Base-by-base conservation (phyloP, 164 flowering plant genomes). In the Cinnamomum micranthum region DNA sequence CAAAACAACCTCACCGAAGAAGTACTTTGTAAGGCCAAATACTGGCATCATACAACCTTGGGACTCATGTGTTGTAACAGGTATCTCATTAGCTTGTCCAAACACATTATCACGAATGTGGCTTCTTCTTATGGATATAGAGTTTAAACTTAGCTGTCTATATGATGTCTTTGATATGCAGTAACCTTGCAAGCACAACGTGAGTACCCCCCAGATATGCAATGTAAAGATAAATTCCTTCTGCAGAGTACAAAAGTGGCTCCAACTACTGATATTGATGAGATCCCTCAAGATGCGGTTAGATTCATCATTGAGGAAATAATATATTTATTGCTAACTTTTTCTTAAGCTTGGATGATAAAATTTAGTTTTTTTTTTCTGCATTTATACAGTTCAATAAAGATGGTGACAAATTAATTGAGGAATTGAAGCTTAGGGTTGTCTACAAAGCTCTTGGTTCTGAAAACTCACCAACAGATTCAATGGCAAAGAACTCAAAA, bases 201-300 rank as follows among this genome's bases (percentile, higher is more conserved):
- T 15, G 94, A 94, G 78, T 86, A 82, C 79, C 95, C 97, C 69
- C 89, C 91, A 41, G 92, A 90, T 78, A 88, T 92, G 94, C 92
- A 88, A 60, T 92, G 95, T 90, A 92, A 83, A 83, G 98, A 94
- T 82, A 94, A 94, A 76, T 94, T 94, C 86, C 97, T 94, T 75
- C 81, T 94, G 63, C 98, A 92, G 80, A 90, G 95, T 79, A 85
- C 93, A 19, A 78, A 77, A 72, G 98, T 94, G 65, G 79, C 94
- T 75, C 81, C 92, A 63, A 74, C 85, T 85, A 79, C 86, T 58
- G 95, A 92, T 75, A 77, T 87, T 71, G 94, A 92, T 82, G 91
- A 91, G 76, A 89, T 92, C 80, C 91, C 94, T 6, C 82, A 77
- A 65, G 95, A 94, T 67, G 84, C 91, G 65, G 98, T 94, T 86